Conservation (phyloP, 768 basidiomycete genomes). For the Russula foetens region DNA sequence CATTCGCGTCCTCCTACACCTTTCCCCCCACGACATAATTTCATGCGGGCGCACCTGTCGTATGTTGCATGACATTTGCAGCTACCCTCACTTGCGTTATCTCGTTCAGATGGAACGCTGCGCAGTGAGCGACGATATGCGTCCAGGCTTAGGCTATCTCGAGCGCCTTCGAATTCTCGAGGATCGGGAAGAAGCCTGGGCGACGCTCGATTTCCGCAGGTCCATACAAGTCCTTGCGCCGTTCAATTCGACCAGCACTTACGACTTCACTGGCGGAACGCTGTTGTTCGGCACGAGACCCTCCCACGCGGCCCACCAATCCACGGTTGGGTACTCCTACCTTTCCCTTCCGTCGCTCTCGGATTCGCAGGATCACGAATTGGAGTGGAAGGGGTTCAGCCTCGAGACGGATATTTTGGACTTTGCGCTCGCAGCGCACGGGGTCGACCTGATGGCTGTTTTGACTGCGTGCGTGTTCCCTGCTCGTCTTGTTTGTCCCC, state of each 20-base stretch:
- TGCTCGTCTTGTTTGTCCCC: not conserved
- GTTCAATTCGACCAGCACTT: slow-evolving; percentile 16
- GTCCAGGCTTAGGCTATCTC: not conserved
- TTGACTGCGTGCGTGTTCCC: too few species aligned
- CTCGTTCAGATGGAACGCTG: too few species aligned
- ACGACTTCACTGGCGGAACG: slow-evolving; percentile 19
- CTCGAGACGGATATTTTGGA: slow-evolving; percentile 13
- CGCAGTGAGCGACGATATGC: too few species aligned
- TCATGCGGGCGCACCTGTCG: slow-evolving; percentile 9
- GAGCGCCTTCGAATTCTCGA: slow-evolving; percentile 11
- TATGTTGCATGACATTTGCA: not conserved
- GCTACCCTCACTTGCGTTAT: slow-evolving; percentile 7
- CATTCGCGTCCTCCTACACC: not conserved
- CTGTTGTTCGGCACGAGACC: slow-evolving; percentile 19
- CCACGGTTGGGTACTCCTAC: slow-evolving; percentile 12
- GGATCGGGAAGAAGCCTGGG: too few species aligned
- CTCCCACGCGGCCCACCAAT: too few species aligned
- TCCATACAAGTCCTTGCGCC: slow-evolving; percentile 1
- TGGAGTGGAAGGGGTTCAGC: not conserved
- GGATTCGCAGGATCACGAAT: not conserved
- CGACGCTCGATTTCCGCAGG: slow-evolving; percentile 6
- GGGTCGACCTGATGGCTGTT: slow-evolving; percentile 16
- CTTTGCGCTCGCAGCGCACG: slow-evolving; percentile 13
- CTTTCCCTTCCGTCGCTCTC: slow-evolving; percentile 7
- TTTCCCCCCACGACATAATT: slow-evolving; percentile 1